phyloP scores from a whole-genome alignment of 2,329 filamentous ascomycete genomes.

The Penicillium digitatum region DNA sequence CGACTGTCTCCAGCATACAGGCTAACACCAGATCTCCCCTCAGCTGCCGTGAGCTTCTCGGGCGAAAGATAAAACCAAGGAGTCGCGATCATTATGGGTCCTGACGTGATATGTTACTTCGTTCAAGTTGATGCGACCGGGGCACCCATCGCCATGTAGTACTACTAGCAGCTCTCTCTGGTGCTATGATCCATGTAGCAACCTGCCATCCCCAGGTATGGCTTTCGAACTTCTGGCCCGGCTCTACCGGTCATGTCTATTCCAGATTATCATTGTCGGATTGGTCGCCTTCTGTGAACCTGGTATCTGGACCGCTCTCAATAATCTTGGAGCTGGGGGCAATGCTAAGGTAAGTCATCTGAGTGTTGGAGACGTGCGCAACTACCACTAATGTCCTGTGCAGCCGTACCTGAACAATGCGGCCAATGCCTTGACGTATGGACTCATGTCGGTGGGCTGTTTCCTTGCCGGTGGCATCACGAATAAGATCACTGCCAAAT shows the following conservation, averaged over 20 bases:
- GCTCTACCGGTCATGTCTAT: constrained; percentile 43
- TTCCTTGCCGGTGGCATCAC: constrained; percentile 44
- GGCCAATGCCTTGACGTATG: constrained; percentile 49
- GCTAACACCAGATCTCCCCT: neutral
- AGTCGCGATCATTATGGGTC: constrained; percentile 12
- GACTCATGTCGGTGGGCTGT: constrained; percentile 47
- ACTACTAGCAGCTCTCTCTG: neutral
- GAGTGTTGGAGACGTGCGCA: neutral
- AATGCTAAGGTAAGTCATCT: constrained; percentile 14
- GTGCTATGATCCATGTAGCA: no score
- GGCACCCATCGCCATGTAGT: neutral
- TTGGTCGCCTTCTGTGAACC: constrained; percentile 42
- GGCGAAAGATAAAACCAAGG: neutral
- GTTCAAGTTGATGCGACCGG: neutral
- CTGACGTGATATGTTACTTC: constrained; percentile 11
- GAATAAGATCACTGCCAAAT: constrained; percentile 42
- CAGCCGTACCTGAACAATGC: constrained; percentile 49
- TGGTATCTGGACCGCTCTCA: constrained; percentile 46
- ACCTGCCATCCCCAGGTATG: constrained; percentile 1
- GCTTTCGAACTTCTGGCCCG: constrained; percentile 1
- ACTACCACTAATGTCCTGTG: constrained; percentile 18
- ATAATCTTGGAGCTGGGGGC: constrained; percentile 44
- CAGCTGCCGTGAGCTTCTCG: neutral
- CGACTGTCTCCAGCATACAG: neutral
- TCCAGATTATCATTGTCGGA: constrained; percentile 42